A percentile compares a stretch with the other conserved stretches of the same genome.
Evolutionary conservation across 768 basidiomycete genomes (phyloP).

Genomic region (Boletus rubescentipes): DNA sequence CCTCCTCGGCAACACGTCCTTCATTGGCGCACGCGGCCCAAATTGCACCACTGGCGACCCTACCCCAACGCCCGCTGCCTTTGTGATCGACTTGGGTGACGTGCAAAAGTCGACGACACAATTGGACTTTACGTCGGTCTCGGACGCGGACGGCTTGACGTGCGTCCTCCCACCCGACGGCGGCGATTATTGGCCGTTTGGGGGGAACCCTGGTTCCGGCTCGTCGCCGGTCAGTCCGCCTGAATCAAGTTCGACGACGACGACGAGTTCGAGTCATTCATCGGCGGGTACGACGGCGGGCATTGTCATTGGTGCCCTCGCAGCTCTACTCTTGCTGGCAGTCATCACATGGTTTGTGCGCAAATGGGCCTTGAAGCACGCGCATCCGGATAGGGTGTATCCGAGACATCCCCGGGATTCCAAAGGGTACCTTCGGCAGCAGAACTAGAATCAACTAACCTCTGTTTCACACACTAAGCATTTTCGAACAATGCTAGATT

Average conservation of each 20-base stretch:
- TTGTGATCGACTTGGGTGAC: conserved; percentile 52
- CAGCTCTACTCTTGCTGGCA: conserved; percentile 44
- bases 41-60: conserved; percentile 55
- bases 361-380: conserved; percentile 43
- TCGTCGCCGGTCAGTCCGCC: conserved; percentile 22
- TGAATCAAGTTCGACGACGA: conserved; percentile 6
- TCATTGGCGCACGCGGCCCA: conserved; percentile 66
- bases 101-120: conserved; percentile 47
- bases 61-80: conserved; percentile 56
- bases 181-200: conserved; percentile 74
- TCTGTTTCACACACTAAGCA: too few species aligned
- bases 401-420: conserved; percentile 23
- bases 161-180: conserved; percentile 68
- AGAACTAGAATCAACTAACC: not conserved
- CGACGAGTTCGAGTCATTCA: conserved; percentile 17
- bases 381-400: conserved; percentile 17
- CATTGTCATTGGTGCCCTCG: conserved; percentile 51
- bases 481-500: too few species aligned
- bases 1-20: conserved; percentile 68
- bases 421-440: conserved; percentile 19
- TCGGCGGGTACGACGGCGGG: conserved; percentile 38
- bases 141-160: conserved; percentile 56
- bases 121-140: conserved; percentile 48
- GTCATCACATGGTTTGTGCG: conserved; percentile 47
- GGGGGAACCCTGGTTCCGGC: conserved; percentile 43